A percentile compares a stretch with the other conserved stretches of the same genome.
Evolutionary conservation across 73 alveolate species (phyloP).

Genomic region (Paramecium primaurelia): DNA sequence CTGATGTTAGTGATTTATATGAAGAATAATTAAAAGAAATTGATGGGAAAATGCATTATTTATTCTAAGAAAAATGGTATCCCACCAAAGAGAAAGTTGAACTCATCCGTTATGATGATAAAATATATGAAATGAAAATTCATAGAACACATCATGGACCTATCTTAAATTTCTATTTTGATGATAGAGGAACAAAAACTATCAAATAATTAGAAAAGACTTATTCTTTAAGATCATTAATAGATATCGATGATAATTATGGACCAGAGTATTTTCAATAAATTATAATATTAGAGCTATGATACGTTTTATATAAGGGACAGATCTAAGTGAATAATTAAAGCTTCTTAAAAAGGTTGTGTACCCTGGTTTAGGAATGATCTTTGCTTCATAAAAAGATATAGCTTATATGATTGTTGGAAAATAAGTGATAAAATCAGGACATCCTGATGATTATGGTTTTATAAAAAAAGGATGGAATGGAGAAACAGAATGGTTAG

Average conservation of each 20-base stretch:
- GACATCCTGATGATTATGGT: slow-evolving; percentile 56
- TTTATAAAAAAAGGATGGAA: slow-evolving; percentile 79
- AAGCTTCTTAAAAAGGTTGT: not conserved
- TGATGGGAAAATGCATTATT: slow-evolving; percentile 65
- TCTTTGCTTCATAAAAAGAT: slow-evolving; percentile 52
- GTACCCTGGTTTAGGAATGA: slow-evolving; percentile 37
- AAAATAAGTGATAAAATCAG: slow-evolving; percentile 32
- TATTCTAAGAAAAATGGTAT: slow-evolving; percentile 80
- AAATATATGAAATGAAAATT: slow-evolving; percentile 65
- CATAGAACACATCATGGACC: slow-evolving; percentile 93
- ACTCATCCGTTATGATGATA: slow-evolving; percentile 82
- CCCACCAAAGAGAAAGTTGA: slow-evolving; percentile 68
- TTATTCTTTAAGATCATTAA: not conserved
- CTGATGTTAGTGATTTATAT: slow-evolving; percentile 88
- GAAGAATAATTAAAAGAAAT: slow-evolving; percentile 78
- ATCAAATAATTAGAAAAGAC: not conserved
- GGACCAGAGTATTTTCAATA: not conserved
- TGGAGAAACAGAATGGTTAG: slow-evolving; percentile 76
- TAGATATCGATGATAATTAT: not conserved
- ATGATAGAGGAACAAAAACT: slow-evolving; percentile 42
- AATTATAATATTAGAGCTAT: not conserved
- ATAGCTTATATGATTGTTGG: slow-evolving; percentile 79
- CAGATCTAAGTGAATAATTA: not conserved
- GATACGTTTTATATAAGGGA: not conserved
- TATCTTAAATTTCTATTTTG: slow-evolving; percentile 42